These are phyloP conservation scores for Yueomyces sinensis DNA, from an alignment of 805 yeast species.

Conservation along the genomic window DNA sequence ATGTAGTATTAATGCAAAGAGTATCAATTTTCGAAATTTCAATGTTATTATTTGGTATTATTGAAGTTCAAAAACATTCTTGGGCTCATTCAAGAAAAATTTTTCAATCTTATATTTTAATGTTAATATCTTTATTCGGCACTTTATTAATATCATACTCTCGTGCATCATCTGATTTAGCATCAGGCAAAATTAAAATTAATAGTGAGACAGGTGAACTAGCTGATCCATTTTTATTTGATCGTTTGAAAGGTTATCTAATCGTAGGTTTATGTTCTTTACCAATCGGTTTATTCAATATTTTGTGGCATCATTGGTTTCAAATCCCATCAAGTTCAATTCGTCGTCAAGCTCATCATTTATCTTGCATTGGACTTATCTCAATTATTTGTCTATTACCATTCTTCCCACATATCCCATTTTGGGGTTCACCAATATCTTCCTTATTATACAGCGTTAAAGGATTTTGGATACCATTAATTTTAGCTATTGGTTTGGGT, in stretches of 20 bases:
- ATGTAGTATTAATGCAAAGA: constrained; percentile 21
- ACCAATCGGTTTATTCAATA: constrained; percentile 21
- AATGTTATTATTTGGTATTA: constrained; percentile 20
- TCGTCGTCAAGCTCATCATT: constrained; percentile 9
- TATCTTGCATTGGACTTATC: constrained; percentile 10
- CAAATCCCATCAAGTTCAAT: constrained; percentile 3
- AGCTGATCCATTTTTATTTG: constrained; percentile 23
- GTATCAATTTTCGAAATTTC: constrained; percentile 22
- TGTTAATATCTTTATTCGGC: constrained; percentile 18
- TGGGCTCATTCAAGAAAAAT: constrained; percentile 6
- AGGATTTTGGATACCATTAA: constrained; percentile 9
- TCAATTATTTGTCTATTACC: constrained; percentile 13
- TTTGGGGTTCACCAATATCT: not conserved
- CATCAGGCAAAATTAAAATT: constrained; percentile 22
- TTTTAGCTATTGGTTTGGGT: constrained; percentile 13
- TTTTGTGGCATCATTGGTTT: constrained; percentile 20
- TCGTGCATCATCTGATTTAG: constrained; percentile 21
- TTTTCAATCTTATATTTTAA: constrained; percentile 15
- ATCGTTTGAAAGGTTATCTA: constrained; percentile 22
- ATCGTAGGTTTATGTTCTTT: constrained; percentile 22
- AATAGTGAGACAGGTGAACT: constrained; percentile 24
- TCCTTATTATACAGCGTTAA: constrained; percentile 6
- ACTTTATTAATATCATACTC: constrained; percentile 21
- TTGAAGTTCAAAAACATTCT: constrained; percentile 10
- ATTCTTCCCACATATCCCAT: constrained; percentile 8